phyloP scores from a whole-genome alignment of 2,329 filamentous ascomycete species.

The Apiospora kogelbergensis region DNA sequence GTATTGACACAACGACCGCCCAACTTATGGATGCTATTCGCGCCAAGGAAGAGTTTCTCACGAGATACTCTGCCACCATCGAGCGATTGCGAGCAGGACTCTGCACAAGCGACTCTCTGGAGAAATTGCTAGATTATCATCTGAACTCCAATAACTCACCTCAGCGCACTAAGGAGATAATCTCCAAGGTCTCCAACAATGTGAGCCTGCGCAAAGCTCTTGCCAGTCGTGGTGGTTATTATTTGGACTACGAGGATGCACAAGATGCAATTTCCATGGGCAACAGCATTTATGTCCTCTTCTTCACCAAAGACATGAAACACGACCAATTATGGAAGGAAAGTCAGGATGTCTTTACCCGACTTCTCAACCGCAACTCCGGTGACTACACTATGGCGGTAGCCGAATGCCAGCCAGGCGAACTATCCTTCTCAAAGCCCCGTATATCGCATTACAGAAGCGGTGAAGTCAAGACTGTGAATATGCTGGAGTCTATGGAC shows the following conservation, averaged over 20 bases:
- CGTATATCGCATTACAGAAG: background rate
- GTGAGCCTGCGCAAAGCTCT: background rate
- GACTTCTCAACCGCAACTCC: background rate
- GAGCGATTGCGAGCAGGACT: background rate
- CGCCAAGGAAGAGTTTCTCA: background rate
- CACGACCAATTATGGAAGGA: background rate
- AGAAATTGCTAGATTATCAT: background rate
- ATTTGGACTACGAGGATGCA: background rate
- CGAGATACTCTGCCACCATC: background rate
- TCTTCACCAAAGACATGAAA: background rate
- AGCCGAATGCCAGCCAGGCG: background rate
- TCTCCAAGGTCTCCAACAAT: background rate
- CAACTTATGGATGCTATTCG: fast-evolving
- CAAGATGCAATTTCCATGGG: background rate
- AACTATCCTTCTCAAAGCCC: background rate
- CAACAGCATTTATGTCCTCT: background rate
- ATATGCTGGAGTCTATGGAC: background rate
- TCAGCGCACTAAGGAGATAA: background rate
- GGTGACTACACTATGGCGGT: background rate
- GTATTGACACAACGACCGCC: fast-evolving
- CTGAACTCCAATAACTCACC: background rate
- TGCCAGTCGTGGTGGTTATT: background rate
- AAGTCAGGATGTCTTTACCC: background rate
- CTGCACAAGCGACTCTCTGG: background rate
- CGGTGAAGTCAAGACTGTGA: background rate